These are phyloP conservation scores for Kwoniella botswanensis DNA, from an alignment of 768 basidiomycete genomes.

Conservation along the genomic window DNA sequence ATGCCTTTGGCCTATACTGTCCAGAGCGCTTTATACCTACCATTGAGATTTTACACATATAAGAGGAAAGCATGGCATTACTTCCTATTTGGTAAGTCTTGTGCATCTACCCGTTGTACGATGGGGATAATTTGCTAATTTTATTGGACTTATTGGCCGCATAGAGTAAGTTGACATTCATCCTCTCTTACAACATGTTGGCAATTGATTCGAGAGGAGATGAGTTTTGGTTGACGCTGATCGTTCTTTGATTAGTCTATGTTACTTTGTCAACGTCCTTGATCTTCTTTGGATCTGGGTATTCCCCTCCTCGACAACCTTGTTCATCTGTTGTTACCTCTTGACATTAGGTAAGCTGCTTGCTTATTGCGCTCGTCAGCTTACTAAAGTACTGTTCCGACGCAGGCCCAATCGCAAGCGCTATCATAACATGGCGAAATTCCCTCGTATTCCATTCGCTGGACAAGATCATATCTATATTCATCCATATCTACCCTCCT, in stretches of 20 bases:
- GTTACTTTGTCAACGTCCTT: conserved; percentile 91
- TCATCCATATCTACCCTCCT: conserved; percentile 92
- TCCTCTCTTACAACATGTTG: too few species aligned
- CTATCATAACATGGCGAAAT: conserved; percentile 98
- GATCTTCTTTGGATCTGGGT: conserved; percentile 92
- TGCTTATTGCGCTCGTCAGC: too few species aligned
- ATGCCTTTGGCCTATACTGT: conserved; percentile 84
- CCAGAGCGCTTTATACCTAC: conserved; percentile 77
- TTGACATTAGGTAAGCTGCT: conserved; percentile 71
- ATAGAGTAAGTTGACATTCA: conserved; percentile 12
- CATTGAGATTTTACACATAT: conserved; percentile 80
- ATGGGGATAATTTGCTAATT: neutral
- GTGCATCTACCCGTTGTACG: too few species aligned
- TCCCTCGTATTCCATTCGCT: conserved; percentile 96
- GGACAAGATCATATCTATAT: conserved; percentile 94
- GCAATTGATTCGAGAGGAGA: too few species aligned
- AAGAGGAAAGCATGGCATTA: conserved; percentile 94
- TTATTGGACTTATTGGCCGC: conserved; percentile 13
- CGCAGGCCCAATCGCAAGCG: conserved; percentile 76
- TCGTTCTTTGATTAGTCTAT: conserved; percentile 59
- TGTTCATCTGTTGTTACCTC: conserved; percentile 92
- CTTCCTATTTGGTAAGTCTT: conserved; percentile 68
- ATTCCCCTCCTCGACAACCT: conserved; percentile 72
- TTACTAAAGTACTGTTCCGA: neutral
- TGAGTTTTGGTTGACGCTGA: neutral